These are phyloP conservation scores for Malassezia pachydermatis DNA, from an alignment of 1,284 basidiomycete genomes.

Conservation along the genomic window DNA sequence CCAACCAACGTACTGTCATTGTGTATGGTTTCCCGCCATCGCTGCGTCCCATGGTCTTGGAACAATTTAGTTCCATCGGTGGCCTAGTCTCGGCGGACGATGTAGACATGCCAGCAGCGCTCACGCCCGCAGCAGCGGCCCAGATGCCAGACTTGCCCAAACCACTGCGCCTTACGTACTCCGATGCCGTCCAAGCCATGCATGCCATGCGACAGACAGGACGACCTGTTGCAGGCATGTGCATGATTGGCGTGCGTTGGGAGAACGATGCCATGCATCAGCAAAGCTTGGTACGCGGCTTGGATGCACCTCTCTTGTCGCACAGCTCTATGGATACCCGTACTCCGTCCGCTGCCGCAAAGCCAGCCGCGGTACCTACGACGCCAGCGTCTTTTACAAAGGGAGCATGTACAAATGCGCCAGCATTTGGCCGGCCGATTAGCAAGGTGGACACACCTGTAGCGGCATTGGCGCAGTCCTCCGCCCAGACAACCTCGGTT, in stretches of 20 bases:
- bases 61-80: conserved; percentile 27
- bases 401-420: not conserved
- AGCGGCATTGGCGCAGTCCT: conserved; percentile 4
- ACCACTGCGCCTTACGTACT: conserved; percentile 24
- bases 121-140: conserved; percentile 3
- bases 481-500: not conserved
- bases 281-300: conserved; percentile 24
- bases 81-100: conserved; percentile 26
- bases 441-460: conserved; percentile 9
- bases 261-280: conserved; percentile 35
- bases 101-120: conserved; percentile 24
- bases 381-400: conserved; percentile 3
- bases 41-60: conserved; percentile 29
- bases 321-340: too few species aligned
- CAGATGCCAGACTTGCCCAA: conserved; percentile 12
- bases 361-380: not conserved
- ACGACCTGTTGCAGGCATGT: conserved; percentile 26
- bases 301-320: conserved; percentile 29
- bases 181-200: conserved; percentile 28
- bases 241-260: conserved; percentile 35
- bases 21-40: conserved; percentile 29
- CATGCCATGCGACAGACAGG: conserved; percentile 31
- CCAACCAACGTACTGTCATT: conserved; percentile 28
- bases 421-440: conserved; percentile 17
- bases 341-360: not conserved